These are phyloP conservation scores for Saccharomyces hybrid DNA, from an alignment of 1,139 yeast genomes.

Conservation along the genomic window DNA sequence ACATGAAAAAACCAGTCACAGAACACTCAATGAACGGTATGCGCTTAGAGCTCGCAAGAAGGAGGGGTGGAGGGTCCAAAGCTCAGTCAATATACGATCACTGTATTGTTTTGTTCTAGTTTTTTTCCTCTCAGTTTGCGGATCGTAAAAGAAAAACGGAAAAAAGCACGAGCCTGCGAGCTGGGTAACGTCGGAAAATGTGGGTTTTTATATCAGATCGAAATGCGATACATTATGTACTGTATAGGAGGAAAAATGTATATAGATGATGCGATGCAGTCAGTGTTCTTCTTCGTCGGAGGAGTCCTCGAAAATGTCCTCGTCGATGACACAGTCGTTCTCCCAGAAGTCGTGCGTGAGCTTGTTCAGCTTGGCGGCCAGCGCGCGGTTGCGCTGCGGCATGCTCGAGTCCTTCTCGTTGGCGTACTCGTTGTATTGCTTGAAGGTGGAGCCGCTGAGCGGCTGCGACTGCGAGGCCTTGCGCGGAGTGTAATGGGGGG, in stretches of 20 bases:
- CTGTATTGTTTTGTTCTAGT: neutral
- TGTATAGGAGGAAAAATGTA: neutral
- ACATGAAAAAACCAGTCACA: constrained; percentile 1
- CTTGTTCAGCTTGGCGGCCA: neutral
- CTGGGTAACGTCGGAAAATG: neutral
- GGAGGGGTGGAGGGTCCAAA: neutral
- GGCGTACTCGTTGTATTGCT: neutral
- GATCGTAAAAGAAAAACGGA: neutral
- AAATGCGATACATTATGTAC: neutral
- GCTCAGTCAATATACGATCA: neutral
- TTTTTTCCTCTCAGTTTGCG: neutral
- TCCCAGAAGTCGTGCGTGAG: neutral
- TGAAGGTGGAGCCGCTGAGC: neutral
- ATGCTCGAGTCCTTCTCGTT: neutral
- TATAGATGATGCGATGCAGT: neutral
- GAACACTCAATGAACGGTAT: neutral
- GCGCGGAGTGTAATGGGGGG: neutral
- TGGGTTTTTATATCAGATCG: neutral
- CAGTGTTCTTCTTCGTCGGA: neutral
- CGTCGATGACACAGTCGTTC: neutral
- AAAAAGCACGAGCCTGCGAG: neutral
- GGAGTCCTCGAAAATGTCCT: neutral
- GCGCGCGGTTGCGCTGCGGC: neutral
- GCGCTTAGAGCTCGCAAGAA: neutral
- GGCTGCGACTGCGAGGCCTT: neutral